Conservation (phyloP, 2,329 filamentous ascomycete species). For the Ophiostoma perfectum region DNA sequence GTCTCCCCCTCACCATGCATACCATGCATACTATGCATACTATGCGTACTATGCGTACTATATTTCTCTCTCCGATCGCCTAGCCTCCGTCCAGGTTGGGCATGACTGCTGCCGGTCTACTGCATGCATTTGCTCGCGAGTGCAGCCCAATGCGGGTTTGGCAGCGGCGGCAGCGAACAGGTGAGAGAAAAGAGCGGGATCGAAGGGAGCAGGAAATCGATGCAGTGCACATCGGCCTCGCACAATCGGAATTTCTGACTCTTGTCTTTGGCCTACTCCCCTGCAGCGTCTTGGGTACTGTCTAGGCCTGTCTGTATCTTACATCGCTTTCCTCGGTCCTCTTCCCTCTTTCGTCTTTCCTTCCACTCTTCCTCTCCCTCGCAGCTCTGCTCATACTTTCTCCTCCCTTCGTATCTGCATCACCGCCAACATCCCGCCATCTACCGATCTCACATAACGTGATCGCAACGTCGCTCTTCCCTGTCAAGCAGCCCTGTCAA, state of each 20-base stretch:
- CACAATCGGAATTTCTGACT: not conserved
- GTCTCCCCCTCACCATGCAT: not conserved
- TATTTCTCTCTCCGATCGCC: not conserved
- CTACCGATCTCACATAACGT: constrained; percentile 13
- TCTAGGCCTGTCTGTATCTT: not conserved
- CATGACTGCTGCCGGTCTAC: constrained; percentile 16
- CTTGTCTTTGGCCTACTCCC: not conserved
- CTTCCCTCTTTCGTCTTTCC: not conserved
- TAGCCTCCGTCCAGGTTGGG: constrained; percentile 13
- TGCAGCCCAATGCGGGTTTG: constrained; percentile 16
- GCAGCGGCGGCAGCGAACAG: not conserved
- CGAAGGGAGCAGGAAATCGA: not conserved
- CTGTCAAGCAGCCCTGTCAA: not conserved
- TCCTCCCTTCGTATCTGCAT: not conserved
- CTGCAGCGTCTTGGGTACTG: not conserved
- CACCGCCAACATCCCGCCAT: not conserved
- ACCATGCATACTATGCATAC: not conserved
- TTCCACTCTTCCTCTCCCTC: not conserved
- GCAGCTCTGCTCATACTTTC: not conserved
- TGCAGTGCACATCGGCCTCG: constrained; percentile 1
- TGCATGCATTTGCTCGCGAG: not conserved
- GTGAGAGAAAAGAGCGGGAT: not conserved
- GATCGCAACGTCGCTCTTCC: not conserved
- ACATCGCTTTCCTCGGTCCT: not conserved
- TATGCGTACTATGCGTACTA: not conserved